Evolutionary conservation across 2,329 filamentous ascomycete species (phyloP).

Genomic region (Capronia epimyces): DNA sequence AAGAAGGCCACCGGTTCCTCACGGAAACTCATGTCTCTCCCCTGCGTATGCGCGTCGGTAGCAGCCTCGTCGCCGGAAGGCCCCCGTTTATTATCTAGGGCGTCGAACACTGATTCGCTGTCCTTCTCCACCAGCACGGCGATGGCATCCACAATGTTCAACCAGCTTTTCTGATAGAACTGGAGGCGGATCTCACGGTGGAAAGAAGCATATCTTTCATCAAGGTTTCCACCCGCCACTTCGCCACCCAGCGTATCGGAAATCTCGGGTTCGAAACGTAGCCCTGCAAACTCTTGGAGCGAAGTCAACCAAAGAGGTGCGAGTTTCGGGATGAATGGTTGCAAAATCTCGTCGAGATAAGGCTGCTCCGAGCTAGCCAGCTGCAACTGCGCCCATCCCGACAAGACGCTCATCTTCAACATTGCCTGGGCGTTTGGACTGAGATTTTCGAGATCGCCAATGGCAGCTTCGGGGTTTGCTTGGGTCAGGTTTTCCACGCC

Average conservation of each 20-base stretch:
- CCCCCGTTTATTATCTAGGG: slow-evolving; percentile 72
- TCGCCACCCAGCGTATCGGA: slow-evolving; percentile 81
- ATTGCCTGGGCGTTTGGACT: slow-evolving; percentile 96
- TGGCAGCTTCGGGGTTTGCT: slow-evolving; percentile 38
- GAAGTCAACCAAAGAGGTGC: slow-evolving; percentile 93
- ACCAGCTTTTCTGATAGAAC: slow-evolving; percentile 97
- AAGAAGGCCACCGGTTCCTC: slow-evolving; percentile 98
- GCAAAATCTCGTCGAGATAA: slow-evolving; percentile 81
- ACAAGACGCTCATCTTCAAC: slow-evolving; percentile 96
- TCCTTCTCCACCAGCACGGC: slow-evolving; percentile 96
- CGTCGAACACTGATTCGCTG: slow-evolving; percentile 95
- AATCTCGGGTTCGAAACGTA: slow-evolving; percentile 95
- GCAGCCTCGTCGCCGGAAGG: slow-evolving; percentile 30
- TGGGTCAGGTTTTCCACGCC: slow-evolving; percentile 76
- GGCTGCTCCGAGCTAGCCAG: slow-evolving; percentile 88
- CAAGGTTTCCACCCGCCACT: slow-evolving; percentile 75
- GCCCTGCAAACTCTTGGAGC: slow-evolving; percentile 82
- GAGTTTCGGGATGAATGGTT: slow-evolving; percentile 80
- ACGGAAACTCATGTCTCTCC: slow-evolving; percentile 87
- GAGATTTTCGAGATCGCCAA: slow-evolving; percentile 85
- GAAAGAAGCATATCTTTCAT: slow-evolving; percentile 89
- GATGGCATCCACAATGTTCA: slow-evolving; percentile 94
- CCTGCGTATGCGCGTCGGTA: slow-evolving; percentile 30
- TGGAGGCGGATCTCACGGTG: slow-evolving; percentile 88
- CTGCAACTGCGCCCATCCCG: slow-evolving; percentile 94